A percentile compares a stretch with the other conserved stretches of the same genome.
These are phyloP conservation scores for Nematocida ironsii DNA, from an alignment of 371 early-diverging fungal genomes.

Conservation along the genomic window DNA sequence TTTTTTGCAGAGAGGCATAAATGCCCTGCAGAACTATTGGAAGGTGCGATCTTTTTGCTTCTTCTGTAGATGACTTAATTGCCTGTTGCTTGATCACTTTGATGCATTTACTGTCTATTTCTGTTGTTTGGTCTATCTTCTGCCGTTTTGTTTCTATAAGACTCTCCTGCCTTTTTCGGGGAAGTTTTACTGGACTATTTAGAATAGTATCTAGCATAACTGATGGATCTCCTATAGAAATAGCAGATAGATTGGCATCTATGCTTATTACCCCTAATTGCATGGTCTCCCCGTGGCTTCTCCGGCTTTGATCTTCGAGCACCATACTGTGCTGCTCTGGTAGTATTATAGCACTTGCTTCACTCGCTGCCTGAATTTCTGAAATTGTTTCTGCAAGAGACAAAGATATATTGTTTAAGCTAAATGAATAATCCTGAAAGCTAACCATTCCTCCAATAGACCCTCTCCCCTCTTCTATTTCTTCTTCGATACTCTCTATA, in stretches of 20 bases:
- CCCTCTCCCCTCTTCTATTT: slow-evolving; percentile 8
- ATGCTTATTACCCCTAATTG: background rate
- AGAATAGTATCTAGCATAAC: background rate
- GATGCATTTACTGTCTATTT: background rate
- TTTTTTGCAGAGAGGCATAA: background rate
- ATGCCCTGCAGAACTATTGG: background rate
- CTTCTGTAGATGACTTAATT: background rate
- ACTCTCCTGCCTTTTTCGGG: slow-evolving; percentile 6
- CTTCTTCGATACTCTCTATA: background rate
- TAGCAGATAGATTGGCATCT: background rate
- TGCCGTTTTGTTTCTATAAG: background rate
- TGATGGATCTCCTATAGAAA: slow-evolving; percentile 1
- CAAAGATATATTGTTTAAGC: slow-evolving; percentile 15
- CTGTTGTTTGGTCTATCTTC: slow-evolving; percentile 1
- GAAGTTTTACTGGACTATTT: background rate
- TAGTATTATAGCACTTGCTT: background rate
- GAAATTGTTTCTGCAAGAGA: slow-evolving; percentile 3
- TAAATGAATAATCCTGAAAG: slow-evolving; percentile 3
- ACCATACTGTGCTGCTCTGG: background rate
- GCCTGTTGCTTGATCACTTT: background rate
- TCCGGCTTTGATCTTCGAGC: background rate
- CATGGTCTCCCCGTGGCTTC: background rate
- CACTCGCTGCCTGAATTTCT: background rate
- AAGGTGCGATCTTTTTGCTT: background rate
- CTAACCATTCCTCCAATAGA: background rate